These are phyloP conservation scores for Mucor irregularis DNA, from an alignment of 371 early-diverging fungal genomes.

Conservation along the genomic window DNA sequence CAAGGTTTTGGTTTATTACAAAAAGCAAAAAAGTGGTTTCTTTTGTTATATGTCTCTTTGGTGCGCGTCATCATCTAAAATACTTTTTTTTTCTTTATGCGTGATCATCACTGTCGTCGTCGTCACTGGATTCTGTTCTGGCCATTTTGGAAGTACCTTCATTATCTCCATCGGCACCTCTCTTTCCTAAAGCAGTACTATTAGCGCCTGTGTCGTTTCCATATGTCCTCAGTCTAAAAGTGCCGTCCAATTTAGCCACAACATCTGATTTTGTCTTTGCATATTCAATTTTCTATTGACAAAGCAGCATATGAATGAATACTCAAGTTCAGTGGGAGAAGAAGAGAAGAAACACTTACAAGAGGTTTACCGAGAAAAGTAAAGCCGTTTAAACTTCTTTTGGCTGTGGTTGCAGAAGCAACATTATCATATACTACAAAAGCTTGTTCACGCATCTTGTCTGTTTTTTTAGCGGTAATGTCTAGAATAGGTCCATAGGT, in stretches of 20 bases:
- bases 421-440: conserved; percentile 86
- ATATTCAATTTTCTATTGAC: conserved; percentile 70
- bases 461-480: conserved; percentile 73
- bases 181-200: conserved; percentile 18
- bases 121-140: conserved; percentile 26
- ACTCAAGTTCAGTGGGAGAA: too few relatives aligned
- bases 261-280: conserved; percentile 77
- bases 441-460: conserved; percentile 94
- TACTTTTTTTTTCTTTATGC: conserved; percentile 23
- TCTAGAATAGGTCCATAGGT: conserved; percentile 88
- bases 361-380: conserved; percentile 73
- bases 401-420: conserved; percentile 73
- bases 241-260: conserved; percentile 73
- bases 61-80: too few relatives aligned
- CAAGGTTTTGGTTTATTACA: too few relatives aligned
- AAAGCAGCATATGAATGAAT: background rate
- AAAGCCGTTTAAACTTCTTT: conserved; percentile 77
- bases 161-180: conserved; percentile 25
- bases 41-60: too few relatives aligned
- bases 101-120: conserved; percentile 32
- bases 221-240: conserved; percentile 41
- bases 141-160: conserved; percentile 23
- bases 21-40: too few relatives aligned
- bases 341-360: conserved; percentile 64
- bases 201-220: conserved; percentile 13